phyloP scores from a whole-genome alignment of 495 filamentous ascomycete species.

The Trichoderma orchidacearum region DNA sequence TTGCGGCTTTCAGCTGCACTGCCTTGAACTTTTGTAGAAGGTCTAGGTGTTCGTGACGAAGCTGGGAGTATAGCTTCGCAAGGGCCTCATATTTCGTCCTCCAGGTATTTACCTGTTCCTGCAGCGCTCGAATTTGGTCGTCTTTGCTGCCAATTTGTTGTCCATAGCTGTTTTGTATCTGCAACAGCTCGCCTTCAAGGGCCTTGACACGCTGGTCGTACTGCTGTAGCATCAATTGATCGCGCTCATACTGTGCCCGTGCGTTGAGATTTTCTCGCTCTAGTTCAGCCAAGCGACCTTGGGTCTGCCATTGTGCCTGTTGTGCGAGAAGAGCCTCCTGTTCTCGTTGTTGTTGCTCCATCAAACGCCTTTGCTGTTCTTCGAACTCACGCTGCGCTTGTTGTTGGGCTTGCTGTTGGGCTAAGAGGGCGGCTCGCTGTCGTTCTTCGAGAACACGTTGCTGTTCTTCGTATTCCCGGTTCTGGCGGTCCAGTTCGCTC shows the following conservation, averaged over 20 bases:
- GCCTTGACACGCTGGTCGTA: constrained; percentile 91
- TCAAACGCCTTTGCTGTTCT: constrained; percentile 78
- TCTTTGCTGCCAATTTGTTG: constrained; percentile 83
- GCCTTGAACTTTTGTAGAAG: constrained; percentile 89
- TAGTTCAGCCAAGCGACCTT: constrained; percentile 84
- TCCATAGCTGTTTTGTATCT: constrained; percentile 69
- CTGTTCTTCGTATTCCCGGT: constrained; percentile 88
- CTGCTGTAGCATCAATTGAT: constrained; percentile 92
- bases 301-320: constrained; percentile 80
- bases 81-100: constrained; percentile 90
- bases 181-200: constrained; percentile 72
- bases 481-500: constrained; percentile 75
- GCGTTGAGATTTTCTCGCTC: constrained; percentile 92
- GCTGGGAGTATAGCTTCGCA: constrained; percentile 91
- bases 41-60: constrained; percentile 90
- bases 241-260: constrained; percentile 87
- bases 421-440: constrained; percentile 47
- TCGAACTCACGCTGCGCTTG: constrained; percentile 88
- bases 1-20: constrained; percentile 89
- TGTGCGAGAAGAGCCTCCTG: constrained; percentile 81
- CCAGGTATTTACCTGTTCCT: constrained; percentile 96
- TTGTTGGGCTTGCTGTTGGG: constrained; percentile 63
- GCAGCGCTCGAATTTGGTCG: constrained; percentile 81
- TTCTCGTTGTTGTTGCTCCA: constrained; percentile 78
- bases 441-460: constrained; percentile 77